Conservation (phyloP, 2,329 filamentous ascomycete genomes). For the Alternaria rosae region DNA sequence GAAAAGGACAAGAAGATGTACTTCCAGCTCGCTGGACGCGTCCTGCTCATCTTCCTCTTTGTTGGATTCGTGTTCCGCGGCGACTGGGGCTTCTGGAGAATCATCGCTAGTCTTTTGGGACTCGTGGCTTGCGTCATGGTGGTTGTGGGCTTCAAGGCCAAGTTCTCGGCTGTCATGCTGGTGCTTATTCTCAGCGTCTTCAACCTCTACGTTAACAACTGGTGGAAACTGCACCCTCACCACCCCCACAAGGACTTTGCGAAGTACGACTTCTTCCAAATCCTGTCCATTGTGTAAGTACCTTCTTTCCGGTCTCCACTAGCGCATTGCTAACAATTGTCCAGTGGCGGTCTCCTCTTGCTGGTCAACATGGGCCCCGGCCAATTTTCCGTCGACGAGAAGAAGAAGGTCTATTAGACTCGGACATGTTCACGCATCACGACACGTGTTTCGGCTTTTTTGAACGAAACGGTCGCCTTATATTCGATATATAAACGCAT, state of each 20-base stretch:
- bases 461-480: slow-evolving; percentile 23
- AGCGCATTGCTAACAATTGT: slow-evolving; percentile 24
- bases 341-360: slow-evolving; percentile 84
- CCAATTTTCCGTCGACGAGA: slow-evolving; percentile 98
- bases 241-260: slow-evolving; percentile 99
- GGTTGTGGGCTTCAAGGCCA: slow-evolving; percentile 98
- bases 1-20: slow-evolving; percentile 99
- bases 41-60: slow-evolving; percentile 97
- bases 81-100: slow-evolving; percentile 87
- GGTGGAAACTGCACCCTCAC: slow-evolving; percentile 99
- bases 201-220: slow-evolving; percentile 98
- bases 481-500: slow-evolving; percentile 29
- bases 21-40: slow-evolving; percentile 95
- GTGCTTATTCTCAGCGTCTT: slow-evolving; percentile 96
- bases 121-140: slow-evolving; percentile 97
- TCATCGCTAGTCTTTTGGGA: slow-evolving; percentile 83
- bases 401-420: slow-evolving; percentile 98
- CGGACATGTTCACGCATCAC: slow-evolving; percentile 53
- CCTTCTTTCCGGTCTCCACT: background rate
- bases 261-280: slow-evolving; percentile 99
- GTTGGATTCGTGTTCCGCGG: slow-evolving; percentile 95
- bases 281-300: slow-evolving; percentile 89
- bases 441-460: slow-evolving; percentile 28
- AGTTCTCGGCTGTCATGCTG: slow-evolving; percentile 95
- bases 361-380: slow-evolving; percentile 98